These are phyloP conservation scores for Aspergillus affinis DNA, from an alignment of 495 filamentous ascomycete species.

Conservation along the genomic window DNA sequence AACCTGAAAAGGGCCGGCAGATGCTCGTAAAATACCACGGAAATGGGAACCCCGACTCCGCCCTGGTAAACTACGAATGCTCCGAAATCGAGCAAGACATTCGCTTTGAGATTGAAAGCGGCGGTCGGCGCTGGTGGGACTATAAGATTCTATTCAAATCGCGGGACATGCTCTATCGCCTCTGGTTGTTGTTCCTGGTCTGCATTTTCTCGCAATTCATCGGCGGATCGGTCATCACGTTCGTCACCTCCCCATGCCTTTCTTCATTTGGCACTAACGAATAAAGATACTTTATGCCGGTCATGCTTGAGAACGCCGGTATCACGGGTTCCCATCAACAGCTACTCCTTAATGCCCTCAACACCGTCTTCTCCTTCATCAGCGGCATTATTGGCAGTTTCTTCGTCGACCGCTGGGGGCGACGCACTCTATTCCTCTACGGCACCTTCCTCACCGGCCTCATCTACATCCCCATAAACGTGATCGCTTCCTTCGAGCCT, in stretches of 20 bases:
- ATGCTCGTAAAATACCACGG: slow-evolving; percentile 57
- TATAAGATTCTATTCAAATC: slow-evolving; percentile 57
- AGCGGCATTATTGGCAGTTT: slow-evolving; percentile 62
- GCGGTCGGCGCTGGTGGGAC: slow-evolving; percentile 63
- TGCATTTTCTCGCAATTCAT: slow-evolving; percentile 48
- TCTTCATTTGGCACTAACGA: not conserved
- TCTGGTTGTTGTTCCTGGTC: slow-evolving; percentile 49
- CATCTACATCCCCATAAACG: slow-evolving; percentile 54
- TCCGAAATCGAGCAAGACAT: slow-evolving; percentile 47
- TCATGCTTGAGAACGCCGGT: slow-evolving; percentile 27
- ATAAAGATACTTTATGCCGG: slow-evolving; percentile 27
- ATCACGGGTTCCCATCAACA: slow-evolving; percentile 42
- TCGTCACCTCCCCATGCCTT: not conserved
- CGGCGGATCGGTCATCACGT: slow-evolving; percentile 34
- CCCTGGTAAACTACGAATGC: slow-evolving; percentile 52
- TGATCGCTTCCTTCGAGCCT: slow-evolving; percentile 22
- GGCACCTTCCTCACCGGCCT: slow-evolving; percentile 45
- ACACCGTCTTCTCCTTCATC: slow-evolving; percentile 59
- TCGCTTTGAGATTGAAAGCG: slow-evolving; percentile 48
- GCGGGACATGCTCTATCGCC: slow-evolving; percentile 55
- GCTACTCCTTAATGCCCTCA: slow-evolving; percentile 57
- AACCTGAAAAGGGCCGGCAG: slow-evolving; percentile 46
- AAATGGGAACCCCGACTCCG: slow-evolving; percentile 45
- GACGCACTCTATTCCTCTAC: slow-evolving; percentile 46
- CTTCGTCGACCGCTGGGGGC: slow-evolving; percentile 57